phyloP scores from a whole-genome alignment of 306 rosid species.

The Sechiopsis laciniata region DNA sequence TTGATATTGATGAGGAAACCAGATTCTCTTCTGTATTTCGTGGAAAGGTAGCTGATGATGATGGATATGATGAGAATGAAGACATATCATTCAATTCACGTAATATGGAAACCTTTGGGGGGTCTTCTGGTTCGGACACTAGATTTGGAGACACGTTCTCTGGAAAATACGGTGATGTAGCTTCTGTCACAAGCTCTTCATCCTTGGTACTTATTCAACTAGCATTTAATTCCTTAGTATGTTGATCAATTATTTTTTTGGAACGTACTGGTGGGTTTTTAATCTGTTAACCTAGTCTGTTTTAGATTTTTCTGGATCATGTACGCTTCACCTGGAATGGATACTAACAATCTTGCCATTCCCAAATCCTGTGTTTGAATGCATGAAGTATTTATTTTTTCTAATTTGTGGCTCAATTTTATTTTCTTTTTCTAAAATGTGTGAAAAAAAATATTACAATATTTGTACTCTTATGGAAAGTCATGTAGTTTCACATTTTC shows the following conservation, averaged over 20 bases:
- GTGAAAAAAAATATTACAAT: not conserved
- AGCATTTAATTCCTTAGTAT: not conserved
- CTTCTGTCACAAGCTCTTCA: constrained; percentile 44
- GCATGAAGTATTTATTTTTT: not conserved
- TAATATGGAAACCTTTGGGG: constrained; percentile 71
- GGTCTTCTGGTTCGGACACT: constrained; percentile 37
- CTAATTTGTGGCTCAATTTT: no score
- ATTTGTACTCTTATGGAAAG: not conserved
- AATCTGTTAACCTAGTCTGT: not conserved
- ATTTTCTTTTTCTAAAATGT: not conserved
- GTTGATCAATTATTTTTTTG: not conserved
- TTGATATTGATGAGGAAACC: constrained; percentile 89
- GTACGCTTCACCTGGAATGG: not conserved
- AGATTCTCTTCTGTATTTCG: constrained; percentile 82
- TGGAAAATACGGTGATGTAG: constrained; percentile 45
- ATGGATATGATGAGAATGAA: constrained; percentile 60
- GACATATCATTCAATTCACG: constrained; percentile 50
- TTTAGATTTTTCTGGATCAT: not conserved
- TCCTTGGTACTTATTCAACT: constrained; percentile 42
- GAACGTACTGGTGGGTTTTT: not conserved
- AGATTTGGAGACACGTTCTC: constrained; percentile 38
- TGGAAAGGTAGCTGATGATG: constrained; percentile 60
- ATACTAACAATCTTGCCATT: not conserved
- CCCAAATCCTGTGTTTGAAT: not conserved
- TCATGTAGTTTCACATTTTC: not conserved